Base-by-base conservation (phyloP, 495 filamentous ascomycete species). In the Terfezia boudieri region DNA sequence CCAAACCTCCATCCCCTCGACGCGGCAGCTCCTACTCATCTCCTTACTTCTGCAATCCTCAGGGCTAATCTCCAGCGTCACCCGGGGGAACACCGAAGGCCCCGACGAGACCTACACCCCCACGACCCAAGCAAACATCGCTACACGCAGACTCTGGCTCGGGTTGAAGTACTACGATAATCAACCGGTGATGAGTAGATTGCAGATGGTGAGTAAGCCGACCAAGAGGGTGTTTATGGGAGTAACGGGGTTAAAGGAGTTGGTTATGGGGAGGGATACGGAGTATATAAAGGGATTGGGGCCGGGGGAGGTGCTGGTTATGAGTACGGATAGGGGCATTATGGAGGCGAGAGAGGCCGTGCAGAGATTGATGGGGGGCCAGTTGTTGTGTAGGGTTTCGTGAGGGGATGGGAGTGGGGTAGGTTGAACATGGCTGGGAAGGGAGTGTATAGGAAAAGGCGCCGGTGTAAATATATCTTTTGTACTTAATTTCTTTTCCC, bases 161-260 rank as follows among this genome's bases (percentile, higher is more conserved):
- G 88, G 86, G 9, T 68, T 96, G 61, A 96, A 96, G 71, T 98
- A 98, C 72, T 86, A 76, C 76, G 79, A 86, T 61, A 84, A 84
- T 63, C 71, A 83, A 65, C 84, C 92, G 3, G 90, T 98, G 51
- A 63, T 98, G 55, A 74, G 73, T 36, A 71, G 78, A 61, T 74
- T 94, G 67, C 59, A 60, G 35, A 68, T 86, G 69, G 71, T 93
- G 49, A 81, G 76, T 61, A 90, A 82, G 64, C 85, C 88, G 9
- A 93, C 74, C 63, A 75, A 82, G 60, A 67, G 77, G 60, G 71
- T 93, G 52, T 79, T 71, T 61, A 74, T 88, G 60, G 71, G 76
- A 49, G 67, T 79, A 20, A 54, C 66, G 49, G 75, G 74, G 10
- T 64, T 96, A 46, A 73, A 73, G 22, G 65, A 67, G 37, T 68